Percentiles rank a stretch among this genome's conserved stretches.
Conservation (phyloP, 306 rosid species). For the Prunus salicina region DNA sequence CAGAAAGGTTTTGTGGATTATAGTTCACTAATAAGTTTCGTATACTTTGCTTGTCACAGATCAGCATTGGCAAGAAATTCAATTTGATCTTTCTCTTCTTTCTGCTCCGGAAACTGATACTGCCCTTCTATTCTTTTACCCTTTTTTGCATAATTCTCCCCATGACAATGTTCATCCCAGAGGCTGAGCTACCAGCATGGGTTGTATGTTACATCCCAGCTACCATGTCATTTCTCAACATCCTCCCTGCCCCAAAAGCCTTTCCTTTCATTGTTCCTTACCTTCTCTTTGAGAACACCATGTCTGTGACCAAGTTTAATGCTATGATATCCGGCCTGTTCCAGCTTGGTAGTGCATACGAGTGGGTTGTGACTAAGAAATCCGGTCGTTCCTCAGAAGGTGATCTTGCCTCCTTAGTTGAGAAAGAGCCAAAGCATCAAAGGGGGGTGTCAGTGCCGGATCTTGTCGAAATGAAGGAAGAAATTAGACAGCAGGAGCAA, state of each 20-base stretch:
- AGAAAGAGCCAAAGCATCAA: conserved; percentile 56
- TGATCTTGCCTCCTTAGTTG: conserved; percentile 63
- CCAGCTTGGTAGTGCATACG: conserved; percentile 89
- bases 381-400: conserved; percentile 92
- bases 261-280: conserved; percentile 94
- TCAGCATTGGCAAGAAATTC: conserved; percentile 84
- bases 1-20: neutral
- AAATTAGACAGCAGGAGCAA: conserved; percentile 44
- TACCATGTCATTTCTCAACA: conserved; percentile 86
- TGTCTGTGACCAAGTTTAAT: conserved; percentile 92
- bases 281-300: conserved; percentile 90
- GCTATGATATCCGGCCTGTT: conserved; percentile 92
- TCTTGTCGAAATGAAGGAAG: conserved; percentile 67
- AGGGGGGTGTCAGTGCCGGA: conserved; percentile 60
- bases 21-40: neutral
- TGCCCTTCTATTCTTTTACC: conserved; percentile 89
- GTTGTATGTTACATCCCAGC: conserved; percentile 89
- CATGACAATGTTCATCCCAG: conserved; percentile 92
- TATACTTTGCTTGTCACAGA: conserved; percentile 37
- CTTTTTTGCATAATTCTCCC: conserved; percentile 92
- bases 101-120: conserved; percentile 74
- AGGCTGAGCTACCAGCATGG: conserved; percentile 82
- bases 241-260: conserved; percentile 84
- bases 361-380: conserved; percentile 96
- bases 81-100: conserved; percentile 89